Conservation (phyloP, 805 yeast genomes). For the Candida alai region DNA sequence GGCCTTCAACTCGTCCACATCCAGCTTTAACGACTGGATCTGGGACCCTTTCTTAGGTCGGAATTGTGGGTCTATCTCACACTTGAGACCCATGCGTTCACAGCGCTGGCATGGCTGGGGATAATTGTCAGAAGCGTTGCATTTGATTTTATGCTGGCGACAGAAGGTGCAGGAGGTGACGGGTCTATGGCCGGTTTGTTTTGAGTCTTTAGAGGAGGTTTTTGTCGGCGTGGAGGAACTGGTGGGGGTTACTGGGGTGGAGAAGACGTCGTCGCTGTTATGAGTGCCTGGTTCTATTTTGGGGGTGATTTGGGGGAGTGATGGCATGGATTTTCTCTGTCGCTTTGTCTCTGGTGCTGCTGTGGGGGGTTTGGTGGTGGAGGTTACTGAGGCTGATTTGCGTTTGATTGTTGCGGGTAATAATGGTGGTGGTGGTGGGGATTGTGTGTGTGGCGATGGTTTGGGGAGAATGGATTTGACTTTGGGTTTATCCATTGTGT, state of each 20-base stretch:
- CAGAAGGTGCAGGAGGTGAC: conserved; percentile 93
- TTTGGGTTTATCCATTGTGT: conserved; percentile 34
- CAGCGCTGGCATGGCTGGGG: conserved; percentile 85
- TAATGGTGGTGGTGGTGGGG: conserved; percentile 8
- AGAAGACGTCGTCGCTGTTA: neutral
- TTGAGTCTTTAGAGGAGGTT: conserved; percentile 12
- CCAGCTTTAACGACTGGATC: conserved; percentile 77
- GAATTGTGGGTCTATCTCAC: conserved; percentile 89
- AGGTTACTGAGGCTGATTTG: neutral
- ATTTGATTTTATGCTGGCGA: conserved; percentile 89
- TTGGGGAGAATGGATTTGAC: conserved; percentile 42
- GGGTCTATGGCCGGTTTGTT: conserved; percentile 61
- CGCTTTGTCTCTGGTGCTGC: neutral
- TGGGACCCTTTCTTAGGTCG: conserved; percentile 91
- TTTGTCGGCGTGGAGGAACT: conserved; percentile 7
- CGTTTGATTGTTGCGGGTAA: conserved; percentile 1
- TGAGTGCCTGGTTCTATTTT: neutral
- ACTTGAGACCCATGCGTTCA: conserved; percentile 69
- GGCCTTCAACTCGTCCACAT: conserved; percentile 74
- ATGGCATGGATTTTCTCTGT: conserved; percentile 2
- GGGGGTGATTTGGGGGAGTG: neutral
- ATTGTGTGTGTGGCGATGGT: conserved; percentile 23
- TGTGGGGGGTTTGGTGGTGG: neutral
- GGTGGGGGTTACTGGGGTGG: neutral
- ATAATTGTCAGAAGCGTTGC: conserved; percentile 81